Percentiles rank a stretch among this genome's conserved stretches.
Conservation (phyloP, 1,284 basidiomycete species). For the Trichosporon ovoides region DNA sequence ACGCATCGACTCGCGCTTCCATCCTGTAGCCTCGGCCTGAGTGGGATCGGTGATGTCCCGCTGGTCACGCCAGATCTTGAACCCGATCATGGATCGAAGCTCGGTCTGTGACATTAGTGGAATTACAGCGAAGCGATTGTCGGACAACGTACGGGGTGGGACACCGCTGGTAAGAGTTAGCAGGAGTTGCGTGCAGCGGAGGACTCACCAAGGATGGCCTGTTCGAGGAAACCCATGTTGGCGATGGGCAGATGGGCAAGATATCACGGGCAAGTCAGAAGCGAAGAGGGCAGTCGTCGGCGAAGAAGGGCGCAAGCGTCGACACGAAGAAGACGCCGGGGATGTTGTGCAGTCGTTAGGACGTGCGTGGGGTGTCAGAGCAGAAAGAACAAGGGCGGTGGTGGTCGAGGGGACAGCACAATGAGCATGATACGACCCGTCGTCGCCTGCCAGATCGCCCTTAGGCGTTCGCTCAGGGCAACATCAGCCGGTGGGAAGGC, state of each 20-base stretch:
- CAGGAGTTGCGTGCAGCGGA: neutral
- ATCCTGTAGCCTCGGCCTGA: constrained; percentile 70
- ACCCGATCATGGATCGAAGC: constrained; percentile 71
- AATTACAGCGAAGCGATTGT: too few relatives aligned
- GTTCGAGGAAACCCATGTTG: constrained; percentile 34
- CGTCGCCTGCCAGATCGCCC: too few relatives aligned
- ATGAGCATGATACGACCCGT: too few relatives aligned
- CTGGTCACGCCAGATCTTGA: constrained; percentile 69
- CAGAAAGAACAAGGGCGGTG: too few relatives aligned
- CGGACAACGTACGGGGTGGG: neutral
- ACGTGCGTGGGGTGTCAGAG: too few relatives aligned
- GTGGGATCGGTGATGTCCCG: constrained; percentile 69
- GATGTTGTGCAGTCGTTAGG: too few relatives aligned
- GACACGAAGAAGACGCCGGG: too few relatives aligned
- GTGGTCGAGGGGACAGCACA: too few relatives aligned
- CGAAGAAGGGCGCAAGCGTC: neutral
- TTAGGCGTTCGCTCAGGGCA: too few relatives aligned
- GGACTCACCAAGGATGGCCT: constrained; percentile 33
- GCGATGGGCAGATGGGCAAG: neutral
- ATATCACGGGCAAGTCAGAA: too few relatives aligned
- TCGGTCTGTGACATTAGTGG: constrained; percentile 57
- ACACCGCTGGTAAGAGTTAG: neutral
- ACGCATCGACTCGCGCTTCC: constrained; percentile 77
- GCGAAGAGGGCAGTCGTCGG: neutral
- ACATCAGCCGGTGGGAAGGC: too few relatives aligned